Evolutionary conservation across 352 stramenopile genomes (phyloP), one percentile per base, ranked within the genome.

Genomic region (Phytophthora syringae): DNA sequence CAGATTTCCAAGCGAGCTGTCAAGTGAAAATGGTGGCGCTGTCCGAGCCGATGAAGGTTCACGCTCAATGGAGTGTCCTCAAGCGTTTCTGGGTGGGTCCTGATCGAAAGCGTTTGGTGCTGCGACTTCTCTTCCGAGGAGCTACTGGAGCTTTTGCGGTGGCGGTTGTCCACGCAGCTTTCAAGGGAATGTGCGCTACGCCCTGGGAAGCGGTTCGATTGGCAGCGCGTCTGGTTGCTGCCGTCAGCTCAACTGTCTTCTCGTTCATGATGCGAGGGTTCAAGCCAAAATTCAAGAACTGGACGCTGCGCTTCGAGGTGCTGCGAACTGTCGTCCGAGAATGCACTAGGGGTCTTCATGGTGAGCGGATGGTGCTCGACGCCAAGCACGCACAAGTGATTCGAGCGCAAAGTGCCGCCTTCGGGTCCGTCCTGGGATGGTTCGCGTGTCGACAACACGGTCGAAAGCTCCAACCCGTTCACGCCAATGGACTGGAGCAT

Each of bases 261-360:
- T n/a, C 5, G n/a, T 72, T 69, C 42, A 27, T 76, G 7, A 52
- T 42, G 5, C 70, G 80, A 0, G 73, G 75, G 0, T 79, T 56
- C 56, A 65, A 52, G 13, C 75, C 77, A 1, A 63, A 57, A 25
- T 84, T 82, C 48, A 54, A 66, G 18, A 55, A 82, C 49, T 89
- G 75, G 80, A 85, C 75, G 51, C 61, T 89, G 20, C 13, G 39
- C 15, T 89, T 79, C 25, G 80, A 87, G 48, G 15, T 76, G 20
- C 49, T 78, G 10, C 64, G 62, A 13, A 70, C 57, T 21, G 27
- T 79, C 25, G 51, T 77, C 37, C 48, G 53, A 43, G 65, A 73
- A 42, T 77, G 71, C 34, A 51, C 52, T n/a, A 53, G 55, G 11
- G 50, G 60, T 13, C 28, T 50, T 16, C 70, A 60, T 44, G 77